Percentiles rank a stretch among this genome's conserved stretches.
phyloP scores from a whole-genome alignment of 163 green algal genomes.

The Chlamydomonas reinhardtii region DNA sequence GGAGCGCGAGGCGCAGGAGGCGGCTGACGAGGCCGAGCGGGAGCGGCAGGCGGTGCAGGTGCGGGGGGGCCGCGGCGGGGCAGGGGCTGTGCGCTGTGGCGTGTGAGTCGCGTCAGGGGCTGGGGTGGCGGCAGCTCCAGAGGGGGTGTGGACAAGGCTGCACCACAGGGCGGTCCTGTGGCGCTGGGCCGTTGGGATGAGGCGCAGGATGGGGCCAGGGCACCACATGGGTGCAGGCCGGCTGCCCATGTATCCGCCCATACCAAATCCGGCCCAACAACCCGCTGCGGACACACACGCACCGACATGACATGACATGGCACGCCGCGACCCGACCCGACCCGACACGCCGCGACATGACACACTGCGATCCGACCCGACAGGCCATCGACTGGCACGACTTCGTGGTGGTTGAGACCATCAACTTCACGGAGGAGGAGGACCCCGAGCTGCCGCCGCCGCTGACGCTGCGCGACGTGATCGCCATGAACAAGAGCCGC shows the following conservation, averaged over 20 bases:
- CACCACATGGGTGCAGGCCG: too few species aligned
- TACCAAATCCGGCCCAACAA: too few species aligned
- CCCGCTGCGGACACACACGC: too few species aligned
- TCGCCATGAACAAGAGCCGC: constrained; percentile 80
- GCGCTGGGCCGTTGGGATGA: too few species aligned
- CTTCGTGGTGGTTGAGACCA: constrained; percentile 97
- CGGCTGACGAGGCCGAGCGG: constrained; percentile 82
- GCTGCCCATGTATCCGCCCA: too few species aligned
- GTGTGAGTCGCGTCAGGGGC: neutral
- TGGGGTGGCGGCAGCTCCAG: too few species aligned
- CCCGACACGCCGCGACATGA: too few species aligned
- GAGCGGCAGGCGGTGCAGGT: constrained; percentile 93
- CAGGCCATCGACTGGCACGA: constrained; percentile 97
- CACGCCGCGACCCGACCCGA: too few species aligned
- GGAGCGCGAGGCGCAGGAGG: constrained; percentile 81
- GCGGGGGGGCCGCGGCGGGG: constrained; percentile 16
- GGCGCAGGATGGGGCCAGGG: too few species aligned
- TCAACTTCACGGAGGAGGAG: constrained; percentile 96
- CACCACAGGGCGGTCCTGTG: too few species aligned
- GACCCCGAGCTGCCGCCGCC: constrained; percentile 87
- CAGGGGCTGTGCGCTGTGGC: neutral
- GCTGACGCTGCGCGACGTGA: constrained; percentile 88
- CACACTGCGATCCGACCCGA: constrained; percentile 59
- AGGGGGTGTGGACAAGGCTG: too few species aligned
- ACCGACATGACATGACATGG: too few species aligned